These are phyloP conservation scores for Dothistroma pini DNA, from an alignment of 2,329 filamentous ascomycete species.

Conservation along the genomic window DNA sequence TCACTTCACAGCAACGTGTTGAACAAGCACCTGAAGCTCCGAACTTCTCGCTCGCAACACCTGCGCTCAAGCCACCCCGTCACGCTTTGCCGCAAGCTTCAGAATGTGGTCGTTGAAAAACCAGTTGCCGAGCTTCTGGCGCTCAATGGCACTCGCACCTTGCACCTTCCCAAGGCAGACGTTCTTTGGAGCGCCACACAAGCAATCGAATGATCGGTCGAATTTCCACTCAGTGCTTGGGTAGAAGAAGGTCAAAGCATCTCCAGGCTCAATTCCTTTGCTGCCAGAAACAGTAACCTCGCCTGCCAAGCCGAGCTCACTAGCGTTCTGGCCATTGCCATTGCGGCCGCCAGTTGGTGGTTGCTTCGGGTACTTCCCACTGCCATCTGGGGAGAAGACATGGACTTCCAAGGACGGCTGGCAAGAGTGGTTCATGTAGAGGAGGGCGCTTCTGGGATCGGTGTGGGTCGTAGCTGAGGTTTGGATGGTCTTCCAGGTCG, in stretches of 20 bases:
- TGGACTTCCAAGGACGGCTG: slow-evolving; percentile 52
- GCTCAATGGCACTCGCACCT: slow-evolving; percentile 39
- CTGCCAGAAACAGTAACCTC: slow-evolving; percentile 31
- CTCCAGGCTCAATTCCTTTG: slow-evolving; percentile 39
- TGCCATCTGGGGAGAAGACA: slow-evolving; percentile 35
- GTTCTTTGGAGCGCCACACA: slow-evolving; percentile 37
- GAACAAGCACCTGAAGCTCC: slow-evolving; percentile 5
- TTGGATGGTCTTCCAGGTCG: slow-evolving; percentile 53
- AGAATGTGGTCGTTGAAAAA: slow-evolving; percentile 43
- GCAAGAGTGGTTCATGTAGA: slow-evolving; percentile 57
- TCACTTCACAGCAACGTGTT: slow-evolving; percentile 6
- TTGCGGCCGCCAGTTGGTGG: slow-evolving; percentile 21
- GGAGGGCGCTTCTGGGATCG: slow-evolving; percentile 55
- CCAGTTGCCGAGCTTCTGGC: slow-evolving; percentile 24
- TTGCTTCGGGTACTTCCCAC: slow-evolving; percentile 26
- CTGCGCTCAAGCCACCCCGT: slow-evolving; percentile 3
- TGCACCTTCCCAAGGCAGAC: slow-evolving; percentile 40
- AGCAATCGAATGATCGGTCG: slow-evolving; percentile 45
- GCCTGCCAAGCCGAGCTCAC: slow-evolving; percentile 19
- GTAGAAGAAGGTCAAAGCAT: slow-evolving; percentile 48
- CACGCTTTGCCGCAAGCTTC: slow-evolving; percentile 21
- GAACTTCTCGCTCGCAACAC: slow-evolving; percentile 2
- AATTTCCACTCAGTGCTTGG: slow-evolving; percentile 51
- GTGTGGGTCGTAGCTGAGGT: slow-evolving; percentile 49
- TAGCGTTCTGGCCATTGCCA: slow-evolving; percentile 14